phyloP scores from a whole-genome alignment of 1,284 basidiomycete genomes.

The Cystobasidiaceae sp. region DNA sequence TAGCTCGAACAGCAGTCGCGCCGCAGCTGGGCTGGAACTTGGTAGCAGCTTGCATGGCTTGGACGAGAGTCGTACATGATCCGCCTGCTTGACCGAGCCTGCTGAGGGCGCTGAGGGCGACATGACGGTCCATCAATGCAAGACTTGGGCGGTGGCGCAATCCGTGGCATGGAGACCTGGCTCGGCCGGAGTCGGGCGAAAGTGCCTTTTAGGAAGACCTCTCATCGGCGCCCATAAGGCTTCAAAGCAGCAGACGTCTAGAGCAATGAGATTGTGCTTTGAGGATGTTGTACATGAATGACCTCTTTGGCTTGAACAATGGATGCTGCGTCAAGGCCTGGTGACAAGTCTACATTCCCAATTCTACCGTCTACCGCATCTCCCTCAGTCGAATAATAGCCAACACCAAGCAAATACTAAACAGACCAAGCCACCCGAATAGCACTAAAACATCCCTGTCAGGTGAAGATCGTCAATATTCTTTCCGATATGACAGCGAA shows the following conservation, averaged over 20 bases:
- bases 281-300: too few relatives aligned
- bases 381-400: conserved; percentile 73
- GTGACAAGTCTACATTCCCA: background rate
- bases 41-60: background rate
- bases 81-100: background rate
- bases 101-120: background rate
- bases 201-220: too few relatives aligned
- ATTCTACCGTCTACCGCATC: conserved; percentile 48
- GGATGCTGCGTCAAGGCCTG: background rate
- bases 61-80: background rate
- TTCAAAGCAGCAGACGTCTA: too few relatives aligned
- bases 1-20: conserved; percentile 4
- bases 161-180: too few relatives aligned
- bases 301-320: background rate
- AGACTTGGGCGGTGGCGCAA: background rate
- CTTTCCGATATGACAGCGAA: background rate
- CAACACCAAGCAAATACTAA: conserved; percentile 61
- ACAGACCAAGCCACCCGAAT: conserved; percentile 75
- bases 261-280: too few relatives aligned
- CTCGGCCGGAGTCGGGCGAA: too few relatives aligned
- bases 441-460: conserved; percentile 69
- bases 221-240: too few relatives aligned
- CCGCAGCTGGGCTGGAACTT: conserved; percentile 3
- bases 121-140: background rate
- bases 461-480: background rate